Base-by-base conservation (phyloP, 768 basidiomycete species). In the Collybiopsis luxurians region DNA sequence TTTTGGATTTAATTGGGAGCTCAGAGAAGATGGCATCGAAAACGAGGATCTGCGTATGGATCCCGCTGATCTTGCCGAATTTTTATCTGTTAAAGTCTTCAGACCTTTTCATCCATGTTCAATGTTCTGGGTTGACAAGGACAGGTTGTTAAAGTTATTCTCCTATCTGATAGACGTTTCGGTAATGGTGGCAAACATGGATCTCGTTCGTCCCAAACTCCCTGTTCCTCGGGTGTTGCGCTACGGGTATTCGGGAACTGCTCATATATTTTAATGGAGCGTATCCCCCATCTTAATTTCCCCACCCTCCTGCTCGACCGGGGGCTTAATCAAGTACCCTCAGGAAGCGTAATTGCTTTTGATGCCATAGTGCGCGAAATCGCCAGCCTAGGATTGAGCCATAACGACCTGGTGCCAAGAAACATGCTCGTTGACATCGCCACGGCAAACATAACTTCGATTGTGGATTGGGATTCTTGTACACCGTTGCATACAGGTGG, bases 231-330 rank as follows among this genome's bases (percentile, higher is more conserved):
- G 19, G 21, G 52, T 53, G n/a, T 24, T 42, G 15, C 39, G 43
- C 17, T 44, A 53, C 23, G 52, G 52, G n/a, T 17, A 17, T 53
- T 30, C 6, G 48, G 48, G n/a, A 50, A 50, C 31, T 64, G 49
- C 55, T 54, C 27, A 39, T 42, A 36, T 60, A 59, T 21, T 31
- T 59, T 49, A 50, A 53, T 34, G 60, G 54, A 42, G n/a, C 57
- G n/a, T 53, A 65, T 50, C 13, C 34, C 31, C 7, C n/a, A 50
- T 23, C 17, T 9, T 17, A 50, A 36, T 36, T 31, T 50, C 21
- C 27, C 48, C 17, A n/a, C 21, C 17, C 28, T 12, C 21, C 17
- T 50, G 31, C n/a, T 6, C 4, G 19, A 23, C 1, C 34, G 48
- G 48, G 31, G 31, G 24, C 4, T 50, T 2, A 13, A 50, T 4